Evolutionary conservation across 169 alveolate species (phyloP).

Genomic region (Plasmodium adleri): DNA sequence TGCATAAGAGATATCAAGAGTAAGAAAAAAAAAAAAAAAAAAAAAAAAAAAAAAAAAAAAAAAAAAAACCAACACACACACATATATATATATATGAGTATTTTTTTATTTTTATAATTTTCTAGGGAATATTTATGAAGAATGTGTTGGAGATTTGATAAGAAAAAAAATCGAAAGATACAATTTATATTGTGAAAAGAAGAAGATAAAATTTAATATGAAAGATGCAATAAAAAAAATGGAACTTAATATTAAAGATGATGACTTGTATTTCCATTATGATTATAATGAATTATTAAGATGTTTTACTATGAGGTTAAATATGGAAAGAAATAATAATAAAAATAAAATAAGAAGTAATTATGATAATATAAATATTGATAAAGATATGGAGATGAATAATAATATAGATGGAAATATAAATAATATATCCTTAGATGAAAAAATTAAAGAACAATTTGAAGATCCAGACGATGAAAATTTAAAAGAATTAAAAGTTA

Average conservation of each 20-base stretch:
- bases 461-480: constrained; percentile 29
- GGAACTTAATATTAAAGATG: constrained; percentile 6
- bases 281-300: constrained; percentile 30
- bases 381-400: not conserved
- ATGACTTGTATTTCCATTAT: constrained; percentile 53
- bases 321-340: not conserved
- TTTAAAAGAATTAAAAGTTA: constrained; percentile 47
- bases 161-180: constrained; percentile 43
- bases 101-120: not conserved
- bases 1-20: constrained; percentile 17
- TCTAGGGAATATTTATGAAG: constrained; percentile 42
- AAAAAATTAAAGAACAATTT: constrained; percentile 1
- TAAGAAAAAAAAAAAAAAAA: constrained; percentile 20
- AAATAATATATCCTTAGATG: constrained; percentile 10
- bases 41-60: not conserved
- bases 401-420: not conserved
- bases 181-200: constrained; percentile 33
- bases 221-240: constrained; percentile 37
- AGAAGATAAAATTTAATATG: constrained; percentile 12
- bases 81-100: not conserved
- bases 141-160: constrained; percentile 37
- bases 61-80: not conserved
- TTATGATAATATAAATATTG: not conserved
- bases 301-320: constrained; percentile 13
- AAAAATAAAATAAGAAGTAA: not conserved